Evolutionary conservation across 768 basidiomycete genomes (phyloP).

Genomic region (Xerocomus spinulosus): DNA sequence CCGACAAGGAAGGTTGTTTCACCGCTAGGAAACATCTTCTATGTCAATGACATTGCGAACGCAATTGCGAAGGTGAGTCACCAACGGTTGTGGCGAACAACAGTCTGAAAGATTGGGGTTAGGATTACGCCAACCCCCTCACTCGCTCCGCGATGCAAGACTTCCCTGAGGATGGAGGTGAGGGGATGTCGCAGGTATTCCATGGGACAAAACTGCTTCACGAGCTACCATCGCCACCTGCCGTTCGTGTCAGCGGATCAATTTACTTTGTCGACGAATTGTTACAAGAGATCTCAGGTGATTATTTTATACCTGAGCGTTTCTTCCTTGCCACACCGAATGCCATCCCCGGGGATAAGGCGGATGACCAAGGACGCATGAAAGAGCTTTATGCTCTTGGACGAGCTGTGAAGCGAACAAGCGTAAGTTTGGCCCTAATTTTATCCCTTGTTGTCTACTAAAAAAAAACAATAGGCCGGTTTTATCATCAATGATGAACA

Average conservation of each 20-base stretch:
- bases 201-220: conserved; percentile 26
- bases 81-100: not conserved
- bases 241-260: not conserved
- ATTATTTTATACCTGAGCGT: conserved; percentile 7
- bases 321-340: conserved; percentile 1
- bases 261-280: conserved; percentile 22
- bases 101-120: not conserved
- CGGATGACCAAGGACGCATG: no score
- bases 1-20: conserved; percentile 17
- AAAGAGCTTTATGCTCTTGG: not conserved
- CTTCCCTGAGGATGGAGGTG: conserved; percentile 2
- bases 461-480: not conserved
- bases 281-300: not conserved
- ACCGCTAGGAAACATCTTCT: conserved; percentile 25
- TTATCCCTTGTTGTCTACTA: not conserved
- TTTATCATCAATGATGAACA: not conserved
- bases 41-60: conserved; percentile 10
- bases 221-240: not conserved
- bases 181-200: conserved; percentile 19
- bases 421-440: no score
- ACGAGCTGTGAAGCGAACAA: not conserved
- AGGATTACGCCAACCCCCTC: conserved; percentile 27
- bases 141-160: conserved; percentile 11
- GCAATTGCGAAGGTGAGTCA: conserved; percentile 10
- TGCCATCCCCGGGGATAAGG: not conserved